These are phyloP conservation scores for Penicillium coprophilum DNA, from an alignment of 495 filamentous ascomycete species.

Conservation along the genomic window DNA sequence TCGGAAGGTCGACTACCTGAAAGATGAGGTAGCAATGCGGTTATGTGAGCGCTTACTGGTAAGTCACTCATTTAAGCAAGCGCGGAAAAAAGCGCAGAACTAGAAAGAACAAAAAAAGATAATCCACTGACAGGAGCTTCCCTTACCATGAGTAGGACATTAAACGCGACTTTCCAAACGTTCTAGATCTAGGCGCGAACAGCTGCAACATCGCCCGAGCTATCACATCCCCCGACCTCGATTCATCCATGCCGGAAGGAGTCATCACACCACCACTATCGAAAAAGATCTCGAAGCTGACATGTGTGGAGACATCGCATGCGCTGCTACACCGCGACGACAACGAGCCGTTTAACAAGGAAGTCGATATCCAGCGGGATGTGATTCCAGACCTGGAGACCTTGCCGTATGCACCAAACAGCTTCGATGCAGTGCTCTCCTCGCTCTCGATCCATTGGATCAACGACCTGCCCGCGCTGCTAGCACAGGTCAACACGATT, in stretches of 20 bases:
- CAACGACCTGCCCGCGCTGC: slow-evolving; percentile 85
- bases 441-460: slow-evolving; percentile 94
- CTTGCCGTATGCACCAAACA: slow-evolving; percentile 72
- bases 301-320: slow-evolving; percentile 77
- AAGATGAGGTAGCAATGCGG: slow-evolving; percentile 83
- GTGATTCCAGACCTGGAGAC: slow-evolving; percentile 67
- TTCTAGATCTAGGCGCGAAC: slow-evolving; percentile 94
- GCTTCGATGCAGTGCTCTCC: slow-evolving; percentile 86
- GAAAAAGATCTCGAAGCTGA: slow-evolving; percentile 65
- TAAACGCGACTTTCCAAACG: slow-evolving; percentile 77
- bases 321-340: slow-evolving; percentile 80
- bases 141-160: slow-evolving; percentile 63
- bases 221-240: slow-evolving; percentile 66
- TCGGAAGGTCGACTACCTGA: slow-evolving; percentile 82
- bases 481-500: slow-evolving; percentile 75
- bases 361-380: slow-evolving; percentile 67
- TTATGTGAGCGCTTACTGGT: slow-evolving; percentile 87
- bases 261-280: slow-evolving; percentile 61
- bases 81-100: background rate
- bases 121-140: slow-evolving; percentile 13
- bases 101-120: background rate
- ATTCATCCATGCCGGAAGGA: slow-evolving; percentile 45
- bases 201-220: slow-evolving; percentile 89
- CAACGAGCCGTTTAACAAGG: slow-evolving; percentile 69
- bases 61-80: slow-evolving; percentile 18